These are phyloP conservation scores for Catunica adiposa DNA, from an alignment of 2,329 filamentous ascomycete genomes.

Conservation along the genomic window DNA sequence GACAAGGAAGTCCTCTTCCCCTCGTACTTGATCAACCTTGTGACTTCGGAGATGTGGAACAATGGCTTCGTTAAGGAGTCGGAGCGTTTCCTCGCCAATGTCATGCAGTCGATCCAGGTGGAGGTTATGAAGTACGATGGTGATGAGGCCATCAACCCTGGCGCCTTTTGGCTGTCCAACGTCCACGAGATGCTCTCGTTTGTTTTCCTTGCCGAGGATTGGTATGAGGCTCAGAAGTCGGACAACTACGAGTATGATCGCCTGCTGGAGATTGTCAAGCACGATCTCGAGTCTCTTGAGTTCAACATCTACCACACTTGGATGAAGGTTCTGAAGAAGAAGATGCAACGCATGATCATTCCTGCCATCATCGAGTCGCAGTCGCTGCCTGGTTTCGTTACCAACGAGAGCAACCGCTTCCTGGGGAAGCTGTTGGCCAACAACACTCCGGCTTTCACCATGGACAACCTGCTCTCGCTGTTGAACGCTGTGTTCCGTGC, in stretches of 20 bases:
- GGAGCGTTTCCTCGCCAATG: slow-evolving; percentile 93
- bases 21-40: slow-evolving; percentile 94
- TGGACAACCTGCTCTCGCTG: slow-evolving; percentile 93
- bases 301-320: slow-evolving; percentile 99
- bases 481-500: slow-evolving; percentile 96
- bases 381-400: slow-evolving; percentile 93
- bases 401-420: slow-evolving; percentile 96
- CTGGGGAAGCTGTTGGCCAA: slow-evolving; percentile 88
- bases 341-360: slow-evolving; percentile 98
- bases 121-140: slow-evolving; percentile 99
- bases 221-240: slow-evolving; percentile 98
- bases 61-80: slow-evolving; percentile 99
- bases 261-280: slow-evolving; percentile 94
- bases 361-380: slow-evolving; percentile 98
- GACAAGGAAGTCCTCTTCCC: slow-evolving; percentile 99
- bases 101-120: slow-evolving; percentile 99
- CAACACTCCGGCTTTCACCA: slow-evolving; percentile 89
- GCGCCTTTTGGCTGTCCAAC: slow-evolving; percentile 97
- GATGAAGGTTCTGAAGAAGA: slow-evolving; percentile 99
- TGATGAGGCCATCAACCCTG: slow-evolving; percentile 91
- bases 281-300: slow-evolving; percentile 92
- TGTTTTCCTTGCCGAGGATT: slow-evolving; percentile 96
- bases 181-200: slow-evolving; percentile 99
- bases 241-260: slow-evolving; percentile 99
- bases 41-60: slow-evolving; percentile 99